Base-by-base conservation (phyloP, 257 asterid species). In the Salvia hispanica region DNA sequence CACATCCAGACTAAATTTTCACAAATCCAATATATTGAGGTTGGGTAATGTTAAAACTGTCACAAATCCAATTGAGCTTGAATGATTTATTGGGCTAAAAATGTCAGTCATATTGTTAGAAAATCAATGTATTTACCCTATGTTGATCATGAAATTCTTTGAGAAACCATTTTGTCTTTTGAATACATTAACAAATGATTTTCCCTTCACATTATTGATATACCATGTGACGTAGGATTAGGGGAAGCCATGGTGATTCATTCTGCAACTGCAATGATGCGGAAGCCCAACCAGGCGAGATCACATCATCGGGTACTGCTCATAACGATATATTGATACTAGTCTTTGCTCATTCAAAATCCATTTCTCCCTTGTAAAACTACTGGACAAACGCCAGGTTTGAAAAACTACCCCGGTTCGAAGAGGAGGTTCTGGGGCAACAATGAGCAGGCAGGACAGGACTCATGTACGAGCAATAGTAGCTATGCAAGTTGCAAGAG, bases 381-480 rank as follows among this genome's bases (percentile, higher is more conserved):
- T 57, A 21, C 61, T 31, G 74, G 75, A 60, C 58, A 16, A 40
- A 85, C 51, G 12, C 45, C 86, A 91, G 97, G 95, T 46, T 72
- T 87, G 84, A 80, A 66, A 73, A 78, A 36, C 13, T 62, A 75
- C 28, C 86, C 93, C 4, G 92, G 96, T 65, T 80, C 88, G 46
- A 94, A 94, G 93, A 88, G 97, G 82, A 86, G 83, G 82, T 75
- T 57, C n/a, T 62, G 16, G 42, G 54, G 67, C n/a, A 75, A 66
- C 43, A 67, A 79, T 70, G n/a, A 67, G 67, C 80, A 66, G 55
- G 74, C 62, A 65, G 81, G 66, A 51, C 65, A 48, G 14, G 83
- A 74, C 16, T 57, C 74, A 31, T 5, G 64, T 54, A 70, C 62
- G 7, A 58, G 76, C 71, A 66, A 75, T 37, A 72, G 47, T n/a